Evolutionary conservation across 75 land plant species (phyloP), one percentile per base, ranked within the genome.

Genomic region (Cryptomeria japonica): DNA sequence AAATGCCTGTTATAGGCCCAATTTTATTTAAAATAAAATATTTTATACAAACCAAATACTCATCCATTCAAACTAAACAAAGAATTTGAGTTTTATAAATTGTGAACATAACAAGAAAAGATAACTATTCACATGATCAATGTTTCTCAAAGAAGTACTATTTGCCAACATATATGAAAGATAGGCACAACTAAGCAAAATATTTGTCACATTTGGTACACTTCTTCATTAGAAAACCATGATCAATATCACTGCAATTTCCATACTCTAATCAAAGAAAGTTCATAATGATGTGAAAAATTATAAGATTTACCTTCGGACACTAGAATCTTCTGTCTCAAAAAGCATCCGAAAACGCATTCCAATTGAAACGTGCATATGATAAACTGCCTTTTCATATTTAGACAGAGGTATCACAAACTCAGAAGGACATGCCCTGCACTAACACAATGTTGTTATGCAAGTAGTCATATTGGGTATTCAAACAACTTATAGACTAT

Each of bases 341-440:
- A 97, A 96, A 68, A 95, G 96, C 98, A 97, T 97, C 51, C 99
- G 88, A 87, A 96, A 97, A 39, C 99, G 99, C 99, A 97, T 96
- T 14, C 99, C 99, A 75, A 97, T 95, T 85, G 99, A 95, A 70
- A 95, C 97, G 61, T 93, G 96, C 10, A 95, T 93, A 37, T 93
- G 96, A 90, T 94, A 95, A 1, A 96, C 94, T 39, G 99, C 99
- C 89, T 96, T 97, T 25, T 90, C 89, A 90, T 93, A 97, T 89
- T 96, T 96, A 42, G 95, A 93, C 37, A 96, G 87, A 3, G 99
- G 98, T 47, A 97, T 96, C 42, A 95, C 95, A 91, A 97, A 97
- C 82, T 96, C 98, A 41, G 99, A 94, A 34, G 97, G 97, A 64
- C 99, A 95, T 87, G 98, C 98, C 95, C 99, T 95, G 88, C 15